phyloP scores from a whole-genome alignment of 495 filamentous ascomycete genomes.

The Hypomontagnella submonticulosa region DNA sequence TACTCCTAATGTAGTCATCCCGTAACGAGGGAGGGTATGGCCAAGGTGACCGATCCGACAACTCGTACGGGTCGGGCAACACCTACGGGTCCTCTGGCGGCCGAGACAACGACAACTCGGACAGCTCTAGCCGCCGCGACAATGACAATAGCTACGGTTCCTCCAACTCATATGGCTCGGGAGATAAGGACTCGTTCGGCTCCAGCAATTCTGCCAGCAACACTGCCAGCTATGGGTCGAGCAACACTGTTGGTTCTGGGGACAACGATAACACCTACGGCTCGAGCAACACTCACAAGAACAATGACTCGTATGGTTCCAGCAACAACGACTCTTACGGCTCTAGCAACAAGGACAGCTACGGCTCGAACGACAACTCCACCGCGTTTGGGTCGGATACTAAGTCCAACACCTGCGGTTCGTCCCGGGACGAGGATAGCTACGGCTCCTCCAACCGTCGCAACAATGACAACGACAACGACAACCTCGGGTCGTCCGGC shows the following conservation, averaged over 20 bases:
- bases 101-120: slow-evolving; percentile 27
- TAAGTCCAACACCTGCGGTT: slow-evolving; percentile 38
- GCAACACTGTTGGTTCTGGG: slow-evolving; percentile 31
- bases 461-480: slow-evolving; percentile 9
- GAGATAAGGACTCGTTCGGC: slow-evolving; percentile 30
- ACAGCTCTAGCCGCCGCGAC: slow-evolving; percentile 15
- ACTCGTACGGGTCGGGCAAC: slow-evolving; percentile 19
- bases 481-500: slow-evolving; percentile 25
- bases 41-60: slow-evolving; percentile 3
- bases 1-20: background rate
- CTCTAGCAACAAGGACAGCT: slow-evolving; percentile 29
- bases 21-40: slow-evolving; percentile 9
- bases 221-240: slow-evolving; percentile 39
- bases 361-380: slow-evolving; percentile 33
- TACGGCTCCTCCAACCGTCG: background rate
- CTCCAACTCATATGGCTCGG: slow-evolving; percentile 34
- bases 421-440: slow-evolving; percentile 2
- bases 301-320: slow-evolving; percentile 34
- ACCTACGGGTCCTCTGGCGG: slow-evolving; percentile 25
- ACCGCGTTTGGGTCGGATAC: slow-evolving; percentile 30
- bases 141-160: slow-evolving; percentile 22
- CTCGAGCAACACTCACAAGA: slow-evolving; percentile 24
- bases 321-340: slow-evolving; percentile 32
- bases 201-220: slow-evolving; percentile 40
- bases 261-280: slow-evolving; percentile 32